Base-by-base conservation (phyloP, 2,329 filamentous ascomycete genomes). In the Curvularia sp. region DNA sequence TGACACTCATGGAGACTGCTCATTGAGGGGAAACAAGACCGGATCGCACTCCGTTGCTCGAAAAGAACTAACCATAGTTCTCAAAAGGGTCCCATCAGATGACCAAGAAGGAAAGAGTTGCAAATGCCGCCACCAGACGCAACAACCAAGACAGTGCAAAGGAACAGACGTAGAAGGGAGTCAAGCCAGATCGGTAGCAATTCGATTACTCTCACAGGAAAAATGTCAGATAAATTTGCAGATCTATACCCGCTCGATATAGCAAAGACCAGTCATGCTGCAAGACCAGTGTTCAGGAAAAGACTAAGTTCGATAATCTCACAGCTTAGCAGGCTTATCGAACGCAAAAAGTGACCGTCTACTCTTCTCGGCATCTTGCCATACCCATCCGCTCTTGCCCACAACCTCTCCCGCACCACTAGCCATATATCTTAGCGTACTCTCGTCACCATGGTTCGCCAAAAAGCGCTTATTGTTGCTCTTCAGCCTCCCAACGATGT, bases 391-490 rank as follows among this genome's bases (percentile, higher is more conserved):
- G 9, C 52, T 70, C 60, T 76, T 77, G 2, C 84, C 84, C 53
- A 86, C 78, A 9, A 79, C 79, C 66, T 87, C 84, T 4, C 73
- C 73, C 0, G 66, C 64, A 13, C 66, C 74, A 55, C 78, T 81
- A 0, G 78, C 75, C 58, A 87, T 75, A 35, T 78, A 71, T 24
- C 70, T 63, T 59, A 87, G 64, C 1, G 84, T 85, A 10, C 62
- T 64, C 24, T 80, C 79, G 72, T 86, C 82, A 0, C 75, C 83
- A 69, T 85, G 79, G 61, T 88, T 88, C 0, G 86, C 85, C 4
- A 88, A 58, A 62, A 88, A 86, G 0, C 86, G 78, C 53, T 80
- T 76, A 0, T 77, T 78, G 54, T 75, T 81, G 0, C 63, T 67
- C 51, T 74, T 80, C 55, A 88, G 62, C 31, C 83, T 77, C 0